Base-by-base conservation (phyloP, 768 basidiomycete species). In the Tylopilus sp. region DNA sequence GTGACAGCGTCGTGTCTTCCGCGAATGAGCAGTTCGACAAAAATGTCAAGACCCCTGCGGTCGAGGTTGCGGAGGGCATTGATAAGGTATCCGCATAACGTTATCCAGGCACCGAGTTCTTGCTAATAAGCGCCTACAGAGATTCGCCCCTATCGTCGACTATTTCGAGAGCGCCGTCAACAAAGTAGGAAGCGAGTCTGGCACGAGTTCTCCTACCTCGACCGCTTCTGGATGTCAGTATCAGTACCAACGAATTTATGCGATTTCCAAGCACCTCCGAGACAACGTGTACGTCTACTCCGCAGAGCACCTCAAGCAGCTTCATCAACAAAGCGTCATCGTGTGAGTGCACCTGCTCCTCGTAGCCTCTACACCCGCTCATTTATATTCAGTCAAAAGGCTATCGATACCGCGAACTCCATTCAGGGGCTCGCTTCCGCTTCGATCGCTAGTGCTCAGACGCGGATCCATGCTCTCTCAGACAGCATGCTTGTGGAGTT, bases 191-290 rank as follows among this genome's bases (percentile, higher is more conserved):
- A 71, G 73, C 41, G 78, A 81, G 43, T 75, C 77, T 30, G 73
- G 73, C 17, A 65, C 75, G 7, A 71, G 79, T 26, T 71, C 73
- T 6, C 70, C 78, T 11, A 73, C 76, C 2, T 73, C 81, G 22
- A 66, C 69, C 15, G 64, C 78, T n/a, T 73, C 77, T 11, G 79
- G 83, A 57, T 71, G 77, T 40, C 79, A 86, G 65, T 88, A 81
- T 58, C 90, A 91, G 70, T 88, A 88, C 61, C 86, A 88, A 64
- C 87, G 89, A 42, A 87, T 79, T 41, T 74, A 80, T 54, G 73
- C 75, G 33, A 78, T 92, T 45, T 85, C 87, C 28, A 78, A 75
- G 59, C 79, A 80, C 38, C 73, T 89, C 53, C 77, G 75, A 53
- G 81, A 82, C 57, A 79, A 85, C 60, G 60, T 89, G 40, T 79